Conservation (phyloP, 148 eudicot genomes). For the Chenopodium formosanum region DNA sequence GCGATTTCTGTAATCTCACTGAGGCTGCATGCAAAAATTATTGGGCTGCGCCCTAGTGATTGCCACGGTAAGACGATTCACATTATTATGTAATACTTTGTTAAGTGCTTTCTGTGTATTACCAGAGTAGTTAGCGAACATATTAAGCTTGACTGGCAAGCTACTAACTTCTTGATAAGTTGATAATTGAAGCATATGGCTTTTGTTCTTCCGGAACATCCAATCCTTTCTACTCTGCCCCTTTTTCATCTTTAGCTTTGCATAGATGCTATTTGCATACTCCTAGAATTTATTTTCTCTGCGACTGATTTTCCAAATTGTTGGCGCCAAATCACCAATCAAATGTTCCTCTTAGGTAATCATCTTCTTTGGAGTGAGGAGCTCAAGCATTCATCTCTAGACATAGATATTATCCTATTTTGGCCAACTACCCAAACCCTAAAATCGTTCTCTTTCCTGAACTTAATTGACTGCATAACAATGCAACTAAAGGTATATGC, state of each 20-base stretch:
- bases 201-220: not conserved
- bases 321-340: not conserved
- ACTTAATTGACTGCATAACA: not conserved
- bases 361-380: not conserved
- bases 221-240: too few relatives aligned
- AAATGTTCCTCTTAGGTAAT: not conserved
- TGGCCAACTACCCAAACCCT: not conserved
- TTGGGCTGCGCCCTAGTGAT: conserved; percentile 37
- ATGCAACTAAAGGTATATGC: not conserved
- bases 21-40: conserved; percentile 63
- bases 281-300: not conserved
- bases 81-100: not conserved
- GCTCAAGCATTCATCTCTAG: not conserved
- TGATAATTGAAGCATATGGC: not conserved
- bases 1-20: conserved; percentile 79
- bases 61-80: conserved; percentile 41
- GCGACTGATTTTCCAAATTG: not conserved
- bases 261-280: not conserved
- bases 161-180: not conserved
- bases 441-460: not conserved
- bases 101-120: not conserved
- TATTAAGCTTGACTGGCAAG: not conserved
- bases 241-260: not conserved
- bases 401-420: not conserved
- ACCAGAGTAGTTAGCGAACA: not conserved